Evolutionary conservation across 1,284 basidiomycete species (phyloP).

Genomic region (Rhodofomes roseus): DNA sequence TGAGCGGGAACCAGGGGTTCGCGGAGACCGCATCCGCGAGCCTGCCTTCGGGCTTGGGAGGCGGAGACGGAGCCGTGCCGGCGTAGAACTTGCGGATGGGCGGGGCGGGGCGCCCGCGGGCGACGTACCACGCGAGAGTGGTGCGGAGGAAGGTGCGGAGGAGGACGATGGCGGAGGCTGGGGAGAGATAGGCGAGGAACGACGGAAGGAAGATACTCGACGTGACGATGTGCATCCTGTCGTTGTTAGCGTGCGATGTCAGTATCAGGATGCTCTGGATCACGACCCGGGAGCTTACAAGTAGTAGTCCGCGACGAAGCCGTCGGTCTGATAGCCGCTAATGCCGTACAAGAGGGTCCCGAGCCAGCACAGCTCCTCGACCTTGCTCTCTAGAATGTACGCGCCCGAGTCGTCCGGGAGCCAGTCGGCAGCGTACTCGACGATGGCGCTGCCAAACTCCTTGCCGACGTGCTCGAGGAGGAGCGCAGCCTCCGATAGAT

Average conservation of each 20-base stretch:
- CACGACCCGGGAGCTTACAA: constrained; percentile 23
- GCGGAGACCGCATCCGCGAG: constrained; percentile 33
- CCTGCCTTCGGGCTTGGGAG: constrained; percentile 28
- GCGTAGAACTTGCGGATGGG: constrained; percentile 36
- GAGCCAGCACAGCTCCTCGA: constrained; percentile 44
- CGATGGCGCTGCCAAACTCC: constrained; percentile 32
- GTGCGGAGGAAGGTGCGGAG: constrained; percentile 37
- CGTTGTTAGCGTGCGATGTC: no score
- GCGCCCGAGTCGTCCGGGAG: constrained; percentile 32
- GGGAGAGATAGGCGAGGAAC: constrained; percentile 24
- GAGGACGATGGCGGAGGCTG: constrained; percentile 29
- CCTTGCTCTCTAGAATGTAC: constrained; percentile 35
- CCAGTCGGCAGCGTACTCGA: constrained; percentile 49
- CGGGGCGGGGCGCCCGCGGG: constrained; percentile 32
- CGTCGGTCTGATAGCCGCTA: constrained; percentile 31
- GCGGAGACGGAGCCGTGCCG: constrained; percentile 26
- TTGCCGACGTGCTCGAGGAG: constrained; percentile 28
- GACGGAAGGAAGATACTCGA: constrained; percentile 41
- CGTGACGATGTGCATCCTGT: constrained; percentile 45
- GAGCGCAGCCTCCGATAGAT: constrained; percentile 20
- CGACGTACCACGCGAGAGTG: constrained; percentile 34
- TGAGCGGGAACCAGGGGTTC: constrained; percentile 54
- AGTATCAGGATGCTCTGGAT: no score
- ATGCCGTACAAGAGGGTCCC: constrained; percentile 39
- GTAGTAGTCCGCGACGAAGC: constrained; percentile 42